phyloP scores from a whole-genome alignment of 2,329 filamentous ascomycete species.

The Fusarium nematophilum region DNA sequence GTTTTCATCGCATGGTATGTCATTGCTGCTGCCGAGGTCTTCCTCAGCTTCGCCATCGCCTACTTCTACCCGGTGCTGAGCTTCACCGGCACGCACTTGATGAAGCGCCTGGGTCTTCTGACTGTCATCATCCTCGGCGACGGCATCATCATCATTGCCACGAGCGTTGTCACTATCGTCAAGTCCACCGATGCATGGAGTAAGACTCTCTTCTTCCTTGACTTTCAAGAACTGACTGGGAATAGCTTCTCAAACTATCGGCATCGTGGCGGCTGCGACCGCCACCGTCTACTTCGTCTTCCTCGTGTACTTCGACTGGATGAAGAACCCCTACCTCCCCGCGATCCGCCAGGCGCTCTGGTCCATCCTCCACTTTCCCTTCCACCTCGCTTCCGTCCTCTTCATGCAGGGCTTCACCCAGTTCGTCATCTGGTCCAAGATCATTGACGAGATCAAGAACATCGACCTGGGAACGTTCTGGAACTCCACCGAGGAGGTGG shows the following conservation, averaged over 20 bases:
- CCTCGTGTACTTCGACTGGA: constrained; percentile 69
- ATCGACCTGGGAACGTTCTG: constrained; percentile 27
- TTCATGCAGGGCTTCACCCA: constrained; percentile 73
- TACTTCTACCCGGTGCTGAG: constrained; percentile 66
- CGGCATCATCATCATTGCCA: constrained; percentile 68
- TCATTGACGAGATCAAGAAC: constrained; percentile 46
- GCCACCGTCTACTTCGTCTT: constrained; percentile 60
- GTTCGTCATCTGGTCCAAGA: constrained; percentile 60
- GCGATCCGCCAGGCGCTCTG: constrained; percentile 69
- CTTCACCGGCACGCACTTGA: constrained; percentile 71
- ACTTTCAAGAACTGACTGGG: constrained; percentile 9
- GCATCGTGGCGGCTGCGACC: constrained; percentile 52
- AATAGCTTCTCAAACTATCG: constrained; percentile 53
- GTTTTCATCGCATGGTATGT: constrained; percentile 63
- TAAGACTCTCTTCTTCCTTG: constrained; percentile 30
- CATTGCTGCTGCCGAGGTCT: constrained; percentile 63
- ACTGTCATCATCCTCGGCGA: constrained; percentile 76
- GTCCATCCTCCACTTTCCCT: constrained; percentile 69
- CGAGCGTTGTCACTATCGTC: constrained; percentile 62
- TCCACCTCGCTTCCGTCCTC: constrained; percentile 71
- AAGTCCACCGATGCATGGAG: constrained; percentile 55
- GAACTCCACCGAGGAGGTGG: constrained; percentile 15
- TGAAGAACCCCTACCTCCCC: constrained; percentile 70
- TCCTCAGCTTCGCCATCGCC: constrained; percentile 64
- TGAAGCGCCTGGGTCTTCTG: constrained; percentile 71